These are phyloP conservation scores for Arachnomyces sp. DNA, from an alignment of 2,329 filamentous ascomycete species.

Conservation along the genomic window DNA sequence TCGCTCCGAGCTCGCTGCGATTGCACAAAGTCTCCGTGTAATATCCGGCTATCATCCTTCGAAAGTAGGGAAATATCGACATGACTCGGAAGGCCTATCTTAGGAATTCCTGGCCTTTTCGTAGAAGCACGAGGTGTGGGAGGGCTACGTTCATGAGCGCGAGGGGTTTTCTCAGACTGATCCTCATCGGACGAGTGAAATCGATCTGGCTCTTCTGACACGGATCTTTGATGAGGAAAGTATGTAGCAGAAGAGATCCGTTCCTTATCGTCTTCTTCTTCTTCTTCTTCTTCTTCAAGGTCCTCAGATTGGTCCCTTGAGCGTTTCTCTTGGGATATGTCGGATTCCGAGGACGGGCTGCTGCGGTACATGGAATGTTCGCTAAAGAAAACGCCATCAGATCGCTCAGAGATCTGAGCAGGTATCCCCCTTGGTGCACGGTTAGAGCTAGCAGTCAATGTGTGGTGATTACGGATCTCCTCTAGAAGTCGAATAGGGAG, in stretches of 20 bases:
- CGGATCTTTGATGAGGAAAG: slow-evolving; percentile 53
- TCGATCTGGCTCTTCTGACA: slow-evolving; percentile 31
- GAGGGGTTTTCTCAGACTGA: slow-evolving; percentile 4
- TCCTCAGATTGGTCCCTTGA: slow-evolving; percentile 10
- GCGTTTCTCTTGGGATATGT: slow-evolving; percentile 5
- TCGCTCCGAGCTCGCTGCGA: slow-evolving; percentile 32
- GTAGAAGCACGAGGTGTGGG: slow-evolving; percentile 15
- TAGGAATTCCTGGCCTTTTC: slow-evolving; percentile 18
- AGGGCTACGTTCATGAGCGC: not conserved
- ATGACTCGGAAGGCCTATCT: slow-evolving; percentile 32
- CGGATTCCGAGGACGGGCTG: no score
- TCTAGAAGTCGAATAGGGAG: slow-evolving; percentile 47
- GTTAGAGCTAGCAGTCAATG: slow-evolving; percentile 35
- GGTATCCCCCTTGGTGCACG: slow-evolving; percentile 39
- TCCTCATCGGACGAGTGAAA: slow-evolving; percentile 13
- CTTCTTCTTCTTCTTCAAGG: slow-evolving; percentile 30
- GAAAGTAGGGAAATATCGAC: slow-evolving; percentile 57
- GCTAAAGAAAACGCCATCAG: slow-evolving; percentile 1
- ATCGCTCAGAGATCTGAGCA: slow-evolving; percentile 28
- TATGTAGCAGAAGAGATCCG: slow-evolving; percentile 60
- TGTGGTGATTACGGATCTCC: slow-evolving; percentile 50
- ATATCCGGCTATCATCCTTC: slow-evolving; percentile 52
- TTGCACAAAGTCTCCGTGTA: slow-evolving; percentile 51
- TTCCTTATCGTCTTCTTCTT: slow-evolving; percentile 55
- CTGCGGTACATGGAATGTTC: slow-evolving; percentile 1